A percentile compares a stretch with the other conserved stretches of the same genome.
Evolutionary conservation across 2,329 filamentous ascomycete genomes (phyloP).

Genomic region (Penicillium sp.): DNA sequence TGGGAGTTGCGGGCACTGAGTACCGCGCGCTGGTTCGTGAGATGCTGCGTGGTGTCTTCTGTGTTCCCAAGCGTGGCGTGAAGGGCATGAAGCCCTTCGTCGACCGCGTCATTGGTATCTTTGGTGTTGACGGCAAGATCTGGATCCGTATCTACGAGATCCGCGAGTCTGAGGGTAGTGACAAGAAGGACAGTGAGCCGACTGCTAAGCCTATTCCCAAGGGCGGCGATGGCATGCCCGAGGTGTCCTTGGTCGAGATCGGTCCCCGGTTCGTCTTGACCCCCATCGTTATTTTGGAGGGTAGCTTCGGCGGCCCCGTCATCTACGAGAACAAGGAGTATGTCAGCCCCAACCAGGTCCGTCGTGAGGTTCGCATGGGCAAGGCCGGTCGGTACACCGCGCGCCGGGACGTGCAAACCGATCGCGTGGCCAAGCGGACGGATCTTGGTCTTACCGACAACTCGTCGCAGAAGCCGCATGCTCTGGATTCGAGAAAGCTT

Average conservation of each 20-base stretch:
- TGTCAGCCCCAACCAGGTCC: slow-evolving; percentile 91
- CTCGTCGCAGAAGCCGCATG: slow-evolving; percentile 63
- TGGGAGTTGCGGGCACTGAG: slow-evolving; percentile 58
- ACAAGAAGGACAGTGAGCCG: slow-evolving; percentile 45
- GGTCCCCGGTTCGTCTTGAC: slow-evolving; percentile 91
- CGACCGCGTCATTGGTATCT: slow-evolving; percentile 93
- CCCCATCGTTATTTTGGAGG: slow-evolving; percentile 92
- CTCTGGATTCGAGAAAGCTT: slow-evolving; percentile 73
- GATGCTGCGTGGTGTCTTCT: slow-evolving; percentile 85
- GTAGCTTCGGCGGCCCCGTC: slow-evolving; percentile 90
- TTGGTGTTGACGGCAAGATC: slow-evolving; percentile 86
- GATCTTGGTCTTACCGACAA: slow-evolving; percentile 72
- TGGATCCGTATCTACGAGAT: slow-evolving; percentile 97
- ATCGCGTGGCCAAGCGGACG: slow-evolving; percentile 71
- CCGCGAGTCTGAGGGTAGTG: slow-evolving; percentile 72
- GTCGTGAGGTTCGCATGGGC: slow-evolving; percentile 73
- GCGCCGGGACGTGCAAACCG: slow-evolving; percentile 71
- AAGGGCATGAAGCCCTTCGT: slow-evolving; percentile 93
- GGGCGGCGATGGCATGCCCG: slow-evolving; percentile 60
- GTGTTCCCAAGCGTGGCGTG: slow-evolving; percentile 78
- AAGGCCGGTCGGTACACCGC: slow-evolving; percentile 78
- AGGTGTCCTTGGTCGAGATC: slow-evolving; percentile 85
- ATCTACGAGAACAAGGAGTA: slow-evolving; percentile 99
- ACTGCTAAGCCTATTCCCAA: slow-evolving; percentile 43
- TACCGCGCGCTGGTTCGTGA: slow-evolving; percentile 67